phyloP scores from a whole-genome alignment of 441 rosid genomes.

The Flueggea neowawraea region DNA sequence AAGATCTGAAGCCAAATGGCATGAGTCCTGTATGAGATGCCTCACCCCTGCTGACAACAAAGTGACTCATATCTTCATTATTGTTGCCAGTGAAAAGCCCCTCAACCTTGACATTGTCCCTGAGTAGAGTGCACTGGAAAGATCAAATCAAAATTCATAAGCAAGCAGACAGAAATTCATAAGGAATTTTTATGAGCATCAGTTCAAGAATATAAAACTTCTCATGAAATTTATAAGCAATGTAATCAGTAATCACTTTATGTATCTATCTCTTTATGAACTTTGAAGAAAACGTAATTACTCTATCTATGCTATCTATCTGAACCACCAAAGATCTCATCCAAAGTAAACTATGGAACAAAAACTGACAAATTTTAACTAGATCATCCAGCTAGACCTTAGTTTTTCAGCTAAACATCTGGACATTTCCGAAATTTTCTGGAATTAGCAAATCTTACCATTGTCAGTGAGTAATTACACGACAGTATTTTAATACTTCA shows the following conservation, averaged over 20 bases:
- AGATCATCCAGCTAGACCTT: no score
- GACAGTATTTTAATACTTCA: no score
- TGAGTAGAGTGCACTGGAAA: slow-evolving; percentile 94
- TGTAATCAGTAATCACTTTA: background rate
- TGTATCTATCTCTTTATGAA: no score
- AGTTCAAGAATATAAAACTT: slow-evolving; percentile 1
- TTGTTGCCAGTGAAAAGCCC: slow-evolving; percentile 33
- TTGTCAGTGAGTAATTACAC: no score
- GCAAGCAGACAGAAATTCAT: slow-evolving; percentile 33
- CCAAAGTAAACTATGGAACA: no score
- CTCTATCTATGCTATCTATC: no score
- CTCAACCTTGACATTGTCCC: slow-evolving; percentile 66
- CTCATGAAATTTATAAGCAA: background rate
- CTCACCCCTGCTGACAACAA: slow-evolving; percentile 22
- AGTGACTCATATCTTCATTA: slow-evolving; percentile 24
- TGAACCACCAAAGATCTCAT: no score
- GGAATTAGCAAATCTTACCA: no score
- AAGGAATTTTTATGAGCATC: slow-evolving; percentile 10
- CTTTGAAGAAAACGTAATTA: no score
- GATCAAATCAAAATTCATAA: slow-evolving; percentile 90
- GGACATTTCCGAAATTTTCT: no score
- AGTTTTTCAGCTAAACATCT: no score
- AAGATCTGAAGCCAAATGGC: slow-evolving; percentile 15
- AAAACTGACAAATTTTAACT: no score
- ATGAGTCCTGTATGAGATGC: slow-evolving; percentile 18